phyloP scores from a whole-genome alignment of 306 rosid species.

The Rosa rugosa region DNA sequence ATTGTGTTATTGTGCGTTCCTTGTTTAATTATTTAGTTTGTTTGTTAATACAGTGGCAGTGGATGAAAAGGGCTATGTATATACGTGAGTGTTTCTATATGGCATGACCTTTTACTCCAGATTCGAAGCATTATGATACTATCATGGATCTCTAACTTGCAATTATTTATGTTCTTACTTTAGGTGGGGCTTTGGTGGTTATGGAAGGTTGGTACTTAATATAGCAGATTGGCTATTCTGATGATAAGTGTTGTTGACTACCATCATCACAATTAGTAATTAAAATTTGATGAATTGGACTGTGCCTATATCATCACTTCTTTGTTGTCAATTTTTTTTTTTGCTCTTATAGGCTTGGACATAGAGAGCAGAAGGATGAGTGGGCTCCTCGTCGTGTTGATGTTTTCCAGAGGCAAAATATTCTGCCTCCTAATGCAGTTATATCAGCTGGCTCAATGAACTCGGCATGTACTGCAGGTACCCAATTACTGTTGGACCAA shows the following conservation, averaged over 20 bases:
- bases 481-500: not conserved
- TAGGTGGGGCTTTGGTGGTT: constrained; percentile 99
- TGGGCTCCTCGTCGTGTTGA: constrained; percentile 92
- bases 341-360: constrained; percentile 72
- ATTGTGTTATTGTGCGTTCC: not conserved
- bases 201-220: constrained; percentile 77
- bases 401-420: constrained; percentile 65
- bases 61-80: constrained; percentile 83
- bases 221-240: constrained; percentile 7
- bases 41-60: constrained; percentile 72
- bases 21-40: constrained; percentile 10
- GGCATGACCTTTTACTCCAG: not conserved
- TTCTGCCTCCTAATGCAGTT: constrained; percentile 75
- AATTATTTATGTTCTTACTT: constrained; percentile 18
- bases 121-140: constrained; percentile 10
- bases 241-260: not conserved
- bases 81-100: constrained; percentile 67
- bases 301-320: not conserved
- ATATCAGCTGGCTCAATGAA: constrained; percentile 88
- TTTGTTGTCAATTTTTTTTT: constrained; percentile 7
- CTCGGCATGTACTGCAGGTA: constrained; percentile 96
- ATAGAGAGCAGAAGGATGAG: constrained; percentile 99
- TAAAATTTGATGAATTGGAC: not conserved
- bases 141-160: constrained; percentile 22
- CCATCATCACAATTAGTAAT: not conserved